Base-by-base conservation (phyloP, 2,329 filamentous ascomycete species). In the Zarea fungicola region DNA sequence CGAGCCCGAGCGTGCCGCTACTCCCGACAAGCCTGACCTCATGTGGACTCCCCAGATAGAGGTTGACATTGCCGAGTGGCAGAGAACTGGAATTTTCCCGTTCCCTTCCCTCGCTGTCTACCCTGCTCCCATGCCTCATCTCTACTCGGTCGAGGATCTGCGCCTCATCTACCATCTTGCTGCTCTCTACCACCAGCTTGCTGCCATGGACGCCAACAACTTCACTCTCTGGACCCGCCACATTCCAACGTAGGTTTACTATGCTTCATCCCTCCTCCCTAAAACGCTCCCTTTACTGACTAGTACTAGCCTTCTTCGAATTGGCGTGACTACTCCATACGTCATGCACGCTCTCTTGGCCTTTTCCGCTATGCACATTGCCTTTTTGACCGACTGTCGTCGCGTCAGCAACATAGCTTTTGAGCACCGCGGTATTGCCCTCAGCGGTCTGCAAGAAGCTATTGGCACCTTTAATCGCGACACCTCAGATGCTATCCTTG, bases 311-410 rank as follows among this genome's bases (percentile, higher is more conserved):
- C 54, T 65, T 29, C 77, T 99, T 55, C 83, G 84, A 58, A 86
- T 96, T 61, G 89, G 89, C 49, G 79, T 89, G 42, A 84, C 83
- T 16, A 84, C 91, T 64, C 77, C 83, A 47, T 97, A 93, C 69
- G 91, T 96, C 57, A 95, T 97, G 90, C 87, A 95, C 67, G 85
- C 92, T 13, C 77, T 97, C 58, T 78, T 97, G 47, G 89, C 90
- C 6, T 87, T 97, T 61, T 95, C 93, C n/a, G 92, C 93, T 47
- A 92, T 89, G 61, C 91, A 97, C 68, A 80, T 99, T 55, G 87
- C 90, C 40, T 96, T 88, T 78, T 78, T 95, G 59, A 93, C 89
- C 45, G 84, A 88, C 60, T 95, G 90, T 60, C 81, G 83, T 31
- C 81, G 93, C 56, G 92, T 91, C 22, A 85, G 87, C 55, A 90